A percentile compares a stretch with the other conserved stretches of the same genome.
Conservation (phyloP, 768 basidiomycete genomes). For the Leccinum disarticulatum region DNA sequence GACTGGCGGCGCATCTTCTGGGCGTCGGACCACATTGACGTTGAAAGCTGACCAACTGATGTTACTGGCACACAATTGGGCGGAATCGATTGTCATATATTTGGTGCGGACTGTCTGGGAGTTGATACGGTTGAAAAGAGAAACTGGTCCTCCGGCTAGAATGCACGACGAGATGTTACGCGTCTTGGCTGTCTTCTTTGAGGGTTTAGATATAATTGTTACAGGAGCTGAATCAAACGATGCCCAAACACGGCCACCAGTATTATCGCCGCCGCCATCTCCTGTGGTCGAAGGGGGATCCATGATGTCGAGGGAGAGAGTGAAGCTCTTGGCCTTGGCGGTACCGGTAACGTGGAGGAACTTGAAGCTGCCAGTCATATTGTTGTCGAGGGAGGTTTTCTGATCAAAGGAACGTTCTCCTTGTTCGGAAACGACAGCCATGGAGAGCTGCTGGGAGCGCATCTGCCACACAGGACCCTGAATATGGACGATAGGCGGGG, state of each 20-base stretch:
- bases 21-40: slow-evolving; percentile 82
- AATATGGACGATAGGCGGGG: slow-evolving; percentile 90
- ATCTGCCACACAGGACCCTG: slow-evolving; percentile 87
- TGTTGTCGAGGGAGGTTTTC: slow-evolving; percentile 78
- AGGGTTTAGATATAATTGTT: slow-evolving; percentile 94
- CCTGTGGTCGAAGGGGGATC: slow-evolving; percentile 61
- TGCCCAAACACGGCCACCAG: slow-evolving; percentile 77
- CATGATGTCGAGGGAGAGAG: slow-evolving; percentile 80
- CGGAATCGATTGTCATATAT: slow-evolving; percentile 92
- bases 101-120: slow-evolving; percentile 96
- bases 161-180: slow-evolving; percentile 91
- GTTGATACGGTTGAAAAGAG: slow-evolving; percentile 94
- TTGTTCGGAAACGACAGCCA: slow-evolving; percentile 82
- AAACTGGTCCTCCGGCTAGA: slow-evolving; percentile 84
- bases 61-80: slow-evolving; percentile 84
- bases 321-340: slow-evolving; percentile 88
- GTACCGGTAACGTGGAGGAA: slow-evolving; percentile 87
- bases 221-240: slow-evolving; percentile 91
- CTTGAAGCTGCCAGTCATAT: slow-evolving; percentile 87
- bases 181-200: slow-evolving; percentile 95
- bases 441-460: slow-evolving; percentile 76
- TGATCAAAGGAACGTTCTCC: slow-evolving; percentile 85
- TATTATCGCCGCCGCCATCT: slow-evolving; percentile 33
- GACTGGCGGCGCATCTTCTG: slow-evolving; percentile 60
- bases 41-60: slow-evolving; percentile 93